phyloP scores from a whole-genome alignment of 805 yeast species.

The Candida ortonii region DNA sequence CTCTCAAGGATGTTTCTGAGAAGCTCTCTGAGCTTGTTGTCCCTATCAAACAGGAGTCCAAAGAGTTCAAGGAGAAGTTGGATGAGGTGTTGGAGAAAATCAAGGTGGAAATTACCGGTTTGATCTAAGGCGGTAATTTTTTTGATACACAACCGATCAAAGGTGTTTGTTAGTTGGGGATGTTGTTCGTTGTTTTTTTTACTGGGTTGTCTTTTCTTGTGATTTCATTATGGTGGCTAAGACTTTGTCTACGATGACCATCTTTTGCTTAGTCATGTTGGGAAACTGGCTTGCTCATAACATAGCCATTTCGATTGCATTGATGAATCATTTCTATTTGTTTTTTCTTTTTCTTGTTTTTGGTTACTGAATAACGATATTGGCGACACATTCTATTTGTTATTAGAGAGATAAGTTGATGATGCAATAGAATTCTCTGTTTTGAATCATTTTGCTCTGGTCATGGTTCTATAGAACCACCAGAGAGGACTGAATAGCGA shows the following conservation, averaged over 20 bases:
- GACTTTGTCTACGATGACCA: too few relatives aligned
- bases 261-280: too few relatives aligned
- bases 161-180: slow-evolving; percentile 1
- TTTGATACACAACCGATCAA: background rate
- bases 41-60: slow-evolving; percentile 21
- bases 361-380: too few relatives aligned
- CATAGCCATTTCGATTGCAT: too few relatives aligned
- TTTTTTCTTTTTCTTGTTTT: slow-evolving; percentile 1
- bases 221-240: too few relatives aligned
- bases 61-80: slow-evolving; percentile 22
- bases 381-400: background rate
- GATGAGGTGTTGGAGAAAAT: slow-evolving; percentile 22
- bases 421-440: slow-evolving; percentile 6
- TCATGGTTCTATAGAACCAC: slow-evolving; percentile 1
- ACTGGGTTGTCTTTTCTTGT: too few relatives aligned
- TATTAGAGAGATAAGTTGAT: slow-evolving; percentile 3
- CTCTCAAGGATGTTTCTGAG: slow-evolving; percentile 18
- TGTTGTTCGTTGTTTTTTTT: background rate
- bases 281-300: too few relatives aligned
- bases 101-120: slow-evolving; percentile 15
- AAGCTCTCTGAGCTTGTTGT: slow-evolving; percentile 23
- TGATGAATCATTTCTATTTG: slow-evolving; percentile 1
- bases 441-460: slow-evolving; percentile 3
- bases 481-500: slow-evolving; percentile 6
- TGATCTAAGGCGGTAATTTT: slow-evolving; percentile 7